phyloP scores from a whole-genome alignment of 1,139 yeast genomes.

The Wickerhamiella infanticola region DNA sequence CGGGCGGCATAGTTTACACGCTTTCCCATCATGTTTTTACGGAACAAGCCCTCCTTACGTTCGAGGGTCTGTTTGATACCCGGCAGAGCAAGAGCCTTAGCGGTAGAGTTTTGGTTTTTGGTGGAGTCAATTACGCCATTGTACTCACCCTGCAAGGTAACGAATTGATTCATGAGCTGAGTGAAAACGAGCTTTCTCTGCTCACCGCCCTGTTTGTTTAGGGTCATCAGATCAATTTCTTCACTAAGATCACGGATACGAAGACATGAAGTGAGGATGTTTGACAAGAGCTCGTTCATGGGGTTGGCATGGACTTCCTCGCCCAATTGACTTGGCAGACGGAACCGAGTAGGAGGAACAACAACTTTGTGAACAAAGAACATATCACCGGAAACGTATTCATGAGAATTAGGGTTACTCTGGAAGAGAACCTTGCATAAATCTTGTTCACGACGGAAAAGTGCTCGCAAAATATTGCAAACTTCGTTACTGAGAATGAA shows the following conservation, averaged over 20 bases:
- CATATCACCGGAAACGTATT: slow-evolving; percentile 56
- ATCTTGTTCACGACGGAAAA: slow-evolving; percentile 49
- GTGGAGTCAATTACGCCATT: slow-evolving; percentile 88
- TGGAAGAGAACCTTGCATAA: slow-evolving; percentile 42
- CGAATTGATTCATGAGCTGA: slow-evolving; percentile 88
- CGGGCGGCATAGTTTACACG: slow-evolving; percentile 98
- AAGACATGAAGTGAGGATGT: slow-evolving; percentile 62
- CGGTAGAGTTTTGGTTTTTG: slow-evolving; percentile 55
- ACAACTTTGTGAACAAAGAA: slow-evolving; percentile 77
- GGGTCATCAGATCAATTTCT: slow-evolving; percentile 30
- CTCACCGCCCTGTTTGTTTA: slow-evolving; percentile 50
- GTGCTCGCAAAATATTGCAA: slow-evolving; percentile 55
- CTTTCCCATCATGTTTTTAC: slow-evolving; percentile 99
- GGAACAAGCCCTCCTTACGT: slow-evolving; percentile 95
- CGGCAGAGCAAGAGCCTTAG: slow-evolving; percentile 65
- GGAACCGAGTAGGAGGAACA: slow-evolving; percentile 93
- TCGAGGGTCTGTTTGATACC: slow-evolving; percentile 97
- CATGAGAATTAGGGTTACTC: slow-evolving; percentile 48
- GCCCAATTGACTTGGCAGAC: slow-evolving; percentile 93
- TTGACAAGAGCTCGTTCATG: slow-evolving; percentile 76
- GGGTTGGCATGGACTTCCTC: slow-evolving; percentile 92
- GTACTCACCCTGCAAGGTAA: slow-evolving; percentile 86
- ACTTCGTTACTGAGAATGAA: slow-evolving; percentile 81
- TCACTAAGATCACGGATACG: slow-evolving; percentile 80
- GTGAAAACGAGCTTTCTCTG: slow-evolving; percentile 68